Percentiles rank a stretch among this genome's conserved stretches.
phyloP scores from a whole-genome alignment of 768 basidiomycete species.

The Gelatoporia subvermispora region DNA sequence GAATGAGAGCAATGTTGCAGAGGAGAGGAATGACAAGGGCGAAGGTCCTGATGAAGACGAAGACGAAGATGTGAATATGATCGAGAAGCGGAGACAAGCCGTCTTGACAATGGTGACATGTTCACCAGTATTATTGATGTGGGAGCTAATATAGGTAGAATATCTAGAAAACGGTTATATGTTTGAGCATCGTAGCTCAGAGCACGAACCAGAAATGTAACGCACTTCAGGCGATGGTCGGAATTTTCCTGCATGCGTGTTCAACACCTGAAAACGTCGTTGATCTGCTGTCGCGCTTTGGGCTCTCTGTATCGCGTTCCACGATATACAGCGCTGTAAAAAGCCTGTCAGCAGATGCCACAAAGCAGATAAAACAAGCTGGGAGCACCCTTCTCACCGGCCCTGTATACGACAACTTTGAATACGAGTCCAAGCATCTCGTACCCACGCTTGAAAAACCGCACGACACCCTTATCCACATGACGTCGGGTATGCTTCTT shows the following conservation, averaged over 20 bases:
- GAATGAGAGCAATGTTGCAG: no score
- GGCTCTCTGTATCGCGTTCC: slow-evolving; percentile 16
- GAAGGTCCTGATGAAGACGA: no score
- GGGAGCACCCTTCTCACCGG: slow-evolving; percentile 20
- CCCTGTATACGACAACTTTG: slow-evolving; percentile 41
- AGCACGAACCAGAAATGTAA: no score
- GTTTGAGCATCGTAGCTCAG: no score
- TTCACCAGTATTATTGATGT: no score
- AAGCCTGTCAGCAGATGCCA: slow-evolving; percentile 11
- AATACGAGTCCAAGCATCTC: slow-evolving; percentile 29
- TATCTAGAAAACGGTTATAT: no score
- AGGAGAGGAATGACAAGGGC: no score
- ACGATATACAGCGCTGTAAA: slow-evolving; percentile 15
- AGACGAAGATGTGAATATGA: no score
- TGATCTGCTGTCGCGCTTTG: slow-evolving; percentile 15
- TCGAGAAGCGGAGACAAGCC: no score
- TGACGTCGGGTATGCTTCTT: slow-evolving; percentile 30
- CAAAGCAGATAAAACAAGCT: slow-evolving; percentile 10
- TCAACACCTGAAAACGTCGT: slow-evolving; percentile 23
- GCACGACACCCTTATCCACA: slow-evolving; percentile 23
- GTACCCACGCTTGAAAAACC: slow-evolving; percentile 28
- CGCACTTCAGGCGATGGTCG: no score
- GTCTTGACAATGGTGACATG: no score
- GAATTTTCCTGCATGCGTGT: slow-evolving; percentile 19
- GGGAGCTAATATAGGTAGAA: no score